Conservation (phyloP, 352 stramenopile species). For the Plasmopara halstedii region DNA sequence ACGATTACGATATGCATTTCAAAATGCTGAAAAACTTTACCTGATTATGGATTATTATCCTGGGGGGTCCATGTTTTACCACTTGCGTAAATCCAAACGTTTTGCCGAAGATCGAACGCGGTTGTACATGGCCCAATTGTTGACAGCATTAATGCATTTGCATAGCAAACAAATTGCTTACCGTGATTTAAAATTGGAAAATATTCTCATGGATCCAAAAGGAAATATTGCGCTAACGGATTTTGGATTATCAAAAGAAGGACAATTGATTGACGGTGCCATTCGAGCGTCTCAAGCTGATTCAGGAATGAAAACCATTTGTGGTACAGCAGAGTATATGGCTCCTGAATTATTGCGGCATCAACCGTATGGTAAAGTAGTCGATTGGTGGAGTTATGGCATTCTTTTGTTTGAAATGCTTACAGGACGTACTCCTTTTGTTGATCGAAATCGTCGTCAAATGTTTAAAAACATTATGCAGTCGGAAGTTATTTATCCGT, state of each 20-base stretch:
- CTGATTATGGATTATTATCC: conserved; percentile 95
- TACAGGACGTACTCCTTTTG: conserved; percentile 78
- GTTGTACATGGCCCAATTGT: conserved; percentile 82
- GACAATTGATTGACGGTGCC: conserved; percentile 69
- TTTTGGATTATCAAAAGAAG: conserved; percentile 85
- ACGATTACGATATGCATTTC: conserved; percentile 79
- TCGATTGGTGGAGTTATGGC: conserved; percentile 88
- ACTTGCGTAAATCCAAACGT: conserved; percentile 80
- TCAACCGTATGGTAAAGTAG: conserved; percentile 84
- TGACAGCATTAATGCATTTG: conserved; percentile 83
- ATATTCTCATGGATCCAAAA: conserved; percentile 86
- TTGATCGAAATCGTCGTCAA: conserved; percentile 80
- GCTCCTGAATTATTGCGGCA: conserved; percentile 75
- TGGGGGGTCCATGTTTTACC: conserved; percentile 86
- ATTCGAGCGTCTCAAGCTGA: conserved; percentile 77
- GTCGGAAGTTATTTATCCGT: conserved; percentile 81
- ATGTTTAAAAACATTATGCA: conserved; percentile 92
- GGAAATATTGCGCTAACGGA: conserved; percentile 84
- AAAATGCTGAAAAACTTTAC: conserved; percentile 92
- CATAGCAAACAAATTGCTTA: conserved; percentile 88
- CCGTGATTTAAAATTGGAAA: conserved; percentile 85
- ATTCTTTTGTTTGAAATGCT: conserved; percentile 88
- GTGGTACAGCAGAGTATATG: conserved; percentile 86
- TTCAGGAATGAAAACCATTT: conserved; percentile 85
- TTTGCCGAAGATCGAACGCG: conserved; percentile 80